A percentile compares a stretch with the other conserved stretches of the same genome.
These are phyloP conservation scores for Marasmius sp. DNA, from an alignment of 1,284 basidiomycete species.

Conservation along the genomic window DNA sequence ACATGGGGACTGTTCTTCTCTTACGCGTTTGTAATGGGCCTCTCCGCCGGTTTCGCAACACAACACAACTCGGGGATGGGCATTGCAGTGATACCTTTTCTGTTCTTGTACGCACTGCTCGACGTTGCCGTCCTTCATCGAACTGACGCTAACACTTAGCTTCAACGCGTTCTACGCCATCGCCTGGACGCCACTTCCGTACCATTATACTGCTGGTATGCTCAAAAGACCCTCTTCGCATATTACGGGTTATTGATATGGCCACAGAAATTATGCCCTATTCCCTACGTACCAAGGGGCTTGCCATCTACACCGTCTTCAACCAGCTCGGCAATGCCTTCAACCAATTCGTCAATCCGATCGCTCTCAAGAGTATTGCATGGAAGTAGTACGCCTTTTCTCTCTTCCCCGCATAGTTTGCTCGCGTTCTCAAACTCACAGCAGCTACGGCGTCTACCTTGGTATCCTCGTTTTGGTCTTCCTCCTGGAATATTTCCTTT, in stretches of 20 bases:
- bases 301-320: neutral
- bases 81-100: neutral
- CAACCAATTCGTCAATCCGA: neutral
- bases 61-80: neutral
- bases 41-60: neutral
- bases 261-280: neutral
- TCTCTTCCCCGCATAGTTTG: neutral
- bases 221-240: neutral
- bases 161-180: neutral
- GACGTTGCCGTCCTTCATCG: neutral
- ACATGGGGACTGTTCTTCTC: neutral
- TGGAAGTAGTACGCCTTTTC: neutral
- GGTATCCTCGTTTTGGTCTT: neutral
- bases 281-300: neutral
- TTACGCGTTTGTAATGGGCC: neutral
- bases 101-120: neutral
- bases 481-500: neutral
- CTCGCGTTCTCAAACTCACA: neutral
- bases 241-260: neutral
- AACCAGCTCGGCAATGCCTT: neutral
- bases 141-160: neutral
- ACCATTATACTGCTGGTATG: neutral
- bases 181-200: neutral
- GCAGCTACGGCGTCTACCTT: neutral
- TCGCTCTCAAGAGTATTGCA: neutral